phyloP scores from a whole-genome alignment of 2,329 filamentous ascomycete species.

The Aulographum hederae region DNA sequence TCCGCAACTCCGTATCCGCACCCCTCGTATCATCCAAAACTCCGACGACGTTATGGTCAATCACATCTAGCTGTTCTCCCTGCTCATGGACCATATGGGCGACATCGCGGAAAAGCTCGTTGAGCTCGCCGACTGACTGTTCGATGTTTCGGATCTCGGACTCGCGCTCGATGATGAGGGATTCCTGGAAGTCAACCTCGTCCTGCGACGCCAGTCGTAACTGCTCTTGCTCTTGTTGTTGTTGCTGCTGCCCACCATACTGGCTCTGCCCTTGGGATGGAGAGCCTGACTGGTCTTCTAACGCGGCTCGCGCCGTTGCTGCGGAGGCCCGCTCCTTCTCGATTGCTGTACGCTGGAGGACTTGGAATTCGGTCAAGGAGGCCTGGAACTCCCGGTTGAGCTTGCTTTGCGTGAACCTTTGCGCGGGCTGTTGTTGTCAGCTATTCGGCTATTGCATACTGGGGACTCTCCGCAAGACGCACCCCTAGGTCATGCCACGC shows the following conservation, averaged over 20 bases:
- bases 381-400: conserved; percentile 84
- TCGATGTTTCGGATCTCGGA: conserved; percentile 96
- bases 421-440: conserved; percentile 47
- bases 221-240: conserved; percentile 41
- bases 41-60: conserved; percentile 73
- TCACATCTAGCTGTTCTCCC: conserved; percentile 72
- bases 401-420: conserved; percentile 94
- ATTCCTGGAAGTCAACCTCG: conserved; percentile 95
- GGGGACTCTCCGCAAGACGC: conserved; percentile 27
- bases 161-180: conserved; percentile 88
- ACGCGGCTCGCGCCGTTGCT: conserved; percentile 61
- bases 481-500: conserved; percentile 51
- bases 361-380: conserved; percentile 78
- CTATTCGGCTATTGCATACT: conserved; percentile 2
- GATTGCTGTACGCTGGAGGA: conserved; percentile 71
- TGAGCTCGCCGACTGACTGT: conserved; percentile 85
- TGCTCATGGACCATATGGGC: conserved; percentile 93
- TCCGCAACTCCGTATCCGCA: conserved; percentile 69
- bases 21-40: conserved; percentile 66
- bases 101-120: conserved; percentile 95
- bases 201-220: conserved; percentile 72
- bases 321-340: conserved; percentile 86
- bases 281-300: conserved; percentile 47
- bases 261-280: conserved; percentile 47
- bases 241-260: conserved; percentile 15